A percentile compares a stretch with the other conserved stretches of the same genome.
phyloP scores from a whole-genome alignment of 2,329 filamentous ascomycete genomes.

The Verticillium longisporum region DNA sequence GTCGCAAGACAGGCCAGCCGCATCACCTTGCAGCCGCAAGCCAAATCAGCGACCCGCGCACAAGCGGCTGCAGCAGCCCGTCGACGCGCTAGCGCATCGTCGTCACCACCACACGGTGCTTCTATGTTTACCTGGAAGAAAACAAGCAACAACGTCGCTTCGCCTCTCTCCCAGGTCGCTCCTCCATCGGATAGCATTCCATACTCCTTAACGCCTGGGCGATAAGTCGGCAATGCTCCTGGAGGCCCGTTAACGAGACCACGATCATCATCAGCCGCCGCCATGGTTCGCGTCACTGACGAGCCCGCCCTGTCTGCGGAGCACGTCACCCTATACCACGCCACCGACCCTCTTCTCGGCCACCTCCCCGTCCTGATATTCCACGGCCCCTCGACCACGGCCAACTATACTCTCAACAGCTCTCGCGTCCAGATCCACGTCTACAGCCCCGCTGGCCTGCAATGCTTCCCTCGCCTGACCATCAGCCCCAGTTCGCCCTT shows the following conservation, averaged over 20 bases:
- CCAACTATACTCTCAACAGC: conserved; percentile 79
- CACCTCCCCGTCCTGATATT: conserved; percentile 82
- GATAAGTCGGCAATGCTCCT: conserved; percentile 15
- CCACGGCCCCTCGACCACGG: conserved; percentile 83
- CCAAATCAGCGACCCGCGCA: conserved; percentile 1
- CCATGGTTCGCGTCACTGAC: conserved; percentile 78
- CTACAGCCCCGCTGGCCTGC: conserved; percentile 81
- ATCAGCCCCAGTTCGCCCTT: conserved; percentile 88
- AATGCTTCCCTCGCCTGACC: conserved; percentile 84
- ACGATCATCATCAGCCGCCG: conserved; percentile 18
- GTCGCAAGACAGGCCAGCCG: background rate
- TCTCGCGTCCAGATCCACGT: conserved; percentile 94
- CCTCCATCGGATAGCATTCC: too few species aligned
- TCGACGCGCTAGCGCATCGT: background rate
- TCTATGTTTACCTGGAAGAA: background rate
- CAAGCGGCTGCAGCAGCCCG: conserved; percentile 18
- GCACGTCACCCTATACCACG: conserved; percentile 80
- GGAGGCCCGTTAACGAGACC: conserved; percentile 14
- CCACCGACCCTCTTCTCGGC: conserved; percentile 75
- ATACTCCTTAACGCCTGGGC: background rate
- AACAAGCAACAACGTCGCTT: background rate
- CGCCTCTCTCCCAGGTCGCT: background rate
- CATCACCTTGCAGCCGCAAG: background rate
- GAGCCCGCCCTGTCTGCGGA: conserved; percentile 75
- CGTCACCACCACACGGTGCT: background rate